Evolutionary conservation across 2,329 filamentous ascomycete species (phyloP), one percentile per base, ranked within the genome.

Genomic region (Lachnellula suecica): DNA sequence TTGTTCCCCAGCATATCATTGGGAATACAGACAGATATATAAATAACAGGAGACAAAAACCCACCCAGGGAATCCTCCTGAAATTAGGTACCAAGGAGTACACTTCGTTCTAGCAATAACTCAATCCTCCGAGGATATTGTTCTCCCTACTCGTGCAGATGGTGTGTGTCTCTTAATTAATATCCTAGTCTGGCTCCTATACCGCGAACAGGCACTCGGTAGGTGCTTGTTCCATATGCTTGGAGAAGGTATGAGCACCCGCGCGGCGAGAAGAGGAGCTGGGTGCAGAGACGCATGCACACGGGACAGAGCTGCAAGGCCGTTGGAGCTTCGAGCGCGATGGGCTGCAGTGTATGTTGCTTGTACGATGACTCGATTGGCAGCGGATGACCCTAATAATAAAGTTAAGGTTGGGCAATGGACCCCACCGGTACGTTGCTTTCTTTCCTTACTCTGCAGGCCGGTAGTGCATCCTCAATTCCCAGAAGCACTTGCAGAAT

Each of bases 121-220:
- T n/a, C 31, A 35, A n/a, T 15, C 2, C 31, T 35, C 13, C 17
- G n/a, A n/a, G n/a, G n/a, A 6, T n/a, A n/a, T 35, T 35, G 31
- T n/a, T 17, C 15, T n/a, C 31, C 31, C 31, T 17, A 35, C 31
- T 35, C 11, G 13, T 35, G 31, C 31, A 35, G 31, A 13, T 35
- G 17, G 15, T n/a, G 17, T 35, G 29, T 35, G 19, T 4, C 15
- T 35, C n/a, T 46, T 34, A 17, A 22, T 46, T 20, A 11, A 29
- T n/a, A 31, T 40, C 15, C 34, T 35, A 35, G 34, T 13, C n/a
- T 31, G 19, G 5, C 27, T 20, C 29, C 27, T 34, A 45, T 46
- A 46, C 27, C 44, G 27, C n/a, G 22, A 11, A 50, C 48, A 50
- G n/a, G 42, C 41, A 27, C 27, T 45, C 48, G 48, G 48, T 50